A percentile compares a stretch with the other conserved stretches of the same genome.
Conservation (phyloP, 495 filamentous ascomycete genomes). For the Staphylotrichum tortipilum region DNA sequence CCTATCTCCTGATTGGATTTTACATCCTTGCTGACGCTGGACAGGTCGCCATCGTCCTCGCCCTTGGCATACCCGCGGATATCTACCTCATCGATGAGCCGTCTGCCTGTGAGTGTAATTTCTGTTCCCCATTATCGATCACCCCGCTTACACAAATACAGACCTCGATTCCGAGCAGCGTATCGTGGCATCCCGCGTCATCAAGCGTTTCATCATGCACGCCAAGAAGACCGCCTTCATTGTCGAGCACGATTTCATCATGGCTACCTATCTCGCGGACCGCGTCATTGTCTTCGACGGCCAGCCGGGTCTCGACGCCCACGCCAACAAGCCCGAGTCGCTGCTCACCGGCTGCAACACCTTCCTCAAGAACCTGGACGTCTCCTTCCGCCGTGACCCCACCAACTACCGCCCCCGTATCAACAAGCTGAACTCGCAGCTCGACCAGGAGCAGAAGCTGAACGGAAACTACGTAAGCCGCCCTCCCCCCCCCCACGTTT, state of each 20-base stretch:
- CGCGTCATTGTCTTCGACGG: constrained; percentile 98
- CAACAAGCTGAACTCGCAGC: constrained; percentile 91
- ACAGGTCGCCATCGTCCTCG: constrained; percentile 84
- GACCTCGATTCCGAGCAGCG: constrained; percentile 92
- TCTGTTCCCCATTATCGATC: too few relatives aligned
- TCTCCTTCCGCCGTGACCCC: constrained; percentile 96
- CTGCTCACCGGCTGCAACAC: constrained; percentile 93
- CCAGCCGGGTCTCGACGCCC: constrained; percentile 76
- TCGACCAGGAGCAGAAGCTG: constrained; percentile 96
- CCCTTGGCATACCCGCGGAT: constrained; percentile 90
- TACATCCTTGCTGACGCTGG: constrained; percentile 3
- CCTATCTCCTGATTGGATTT: neutral
- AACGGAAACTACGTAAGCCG: constrained; percentile 77
- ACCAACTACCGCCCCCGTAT: constrained; percentile 94
- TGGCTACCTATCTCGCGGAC: constrained; percentile 94
- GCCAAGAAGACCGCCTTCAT: constrained; percentile 98
- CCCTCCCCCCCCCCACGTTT: neutral
- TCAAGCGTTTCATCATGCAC: constrained; percentile 99
- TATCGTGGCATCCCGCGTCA: constrained; percentile 92
- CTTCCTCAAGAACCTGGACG: constrained; percentile 90
- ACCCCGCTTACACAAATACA: constrained; percentile 4
- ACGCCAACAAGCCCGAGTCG: constrained; percentile 81
- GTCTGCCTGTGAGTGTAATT: constrained; percentile 22
- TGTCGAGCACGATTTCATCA: constrained; percentile 99
- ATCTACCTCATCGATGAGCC: constrained; percentile 95